Percentiles rank a stretch among this genome's conserved stretches.
phyloP scores from a whole-genome alignment of 495 filamentous ascomycete genomes.

The Aspergillus sclerotiicarbonarius region DNA sequence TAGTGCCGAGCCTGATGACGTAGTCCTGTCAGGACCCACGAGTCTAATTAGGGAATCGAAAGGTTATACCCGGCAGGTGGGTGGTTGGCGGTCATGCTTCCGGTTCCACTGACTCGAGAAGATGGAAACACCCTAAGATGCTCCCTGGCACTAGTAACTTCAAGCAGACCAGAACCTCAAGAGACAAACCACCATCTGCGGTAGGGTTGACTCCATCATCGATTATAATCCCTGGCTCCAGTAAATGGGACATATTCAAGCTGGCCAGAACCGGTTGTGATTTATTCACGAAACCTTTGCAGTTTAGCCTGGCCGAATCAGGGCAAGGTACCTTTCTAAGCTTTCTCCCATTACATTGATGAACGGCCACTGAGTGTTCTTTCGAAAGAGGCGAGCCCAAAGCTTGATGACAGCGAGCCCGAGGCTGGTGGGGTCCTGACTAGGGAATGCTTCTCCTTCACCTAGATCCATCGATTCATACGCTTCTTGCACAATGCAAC shows the following conservation, averaged over 20 bases:
- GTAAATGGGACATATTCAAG: not conserved
- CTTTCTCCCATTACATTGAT: slow-evolving; percentile 41
- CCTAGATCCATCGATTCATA: slow-evolving; percentile 37
- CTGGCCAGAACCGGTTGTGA: not conserved
- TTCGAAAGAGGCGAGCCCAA: slow-evolving; percentile 38
- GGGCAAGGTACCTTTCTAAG: slow-evolving; percentile 32
- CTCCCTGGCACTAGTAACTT: not conserved
- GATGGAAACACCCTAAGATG: not conserved
- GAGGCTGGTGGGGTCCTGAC: slow-evolving; percentile 29
- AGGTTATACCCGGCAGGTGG: not conserved
- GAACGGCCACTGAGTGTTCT: slow-evolving; percentile 41
- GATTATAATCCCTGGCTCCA: too few relatives aligned
- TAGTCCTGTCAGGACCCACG: too few relatives aligned
- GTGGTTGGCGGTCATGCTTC: not conserved
- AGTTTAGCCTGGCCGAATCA: slow-evolving; percentile 19
- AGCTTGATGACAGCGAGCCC: slow-evolving; percentile 34
- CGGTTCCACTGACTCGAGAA: not conserved
- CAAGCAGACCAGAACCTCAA: not conserved
- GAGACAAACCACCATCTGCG: not conserved
- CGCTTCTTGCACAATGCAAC: slow-evolving; percentile 38
- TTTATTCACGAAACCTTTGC: not conserved
- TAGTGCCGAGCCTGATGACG: too few relatives aligned
- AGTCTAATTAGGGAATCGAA: too few relatives aligned
- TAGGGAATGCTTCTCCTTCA: slow-evolving; percentile 25
- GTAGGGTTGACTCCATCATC: not conserved